Base-by-base conservation (phyloP, 495 filamentous ascomycete species). In the Penicillium paxilli region DNA sequence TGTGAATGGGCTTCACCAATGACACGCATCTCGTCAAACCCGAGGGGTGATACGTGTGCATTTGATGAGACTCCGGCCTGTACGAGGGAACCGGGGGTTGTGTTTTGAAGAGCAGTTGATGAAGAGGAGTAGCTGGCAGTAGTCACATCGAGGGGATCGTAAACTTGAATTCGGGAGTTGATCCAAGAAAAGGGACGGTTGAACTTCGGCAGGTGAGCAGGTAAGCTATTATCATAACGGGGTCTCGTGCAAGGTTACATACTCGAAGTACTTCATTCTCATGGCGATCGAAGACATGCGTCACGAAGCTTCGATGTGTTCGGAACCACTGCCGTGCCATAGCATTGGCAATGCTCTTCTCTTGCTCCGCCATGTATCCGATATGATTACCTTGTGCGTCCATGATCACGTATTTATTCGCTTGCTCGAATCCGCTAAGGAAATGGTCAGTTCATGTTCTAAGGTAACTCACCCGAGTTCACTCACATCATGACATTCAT, bases 391-490 rank as follows among this genome's bases (percentile, higher is more conserved):
- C 86, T 25, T 80, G 71, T n/a, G 82, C 83, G 73, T 87, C 81
- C 79, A 88, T 81, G 45, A 89, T 87, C 23, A 87, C 78, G 60
- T 89, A 89, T 62, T 80, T 81, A 55, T 89, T 88, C 14, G 86
- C 85, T 67, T 89, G 86, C 67, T 89, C 86, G 54, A 87, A 89
- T 0, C 86, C 85, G 35, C 77, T 79, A 28, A 17, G 14, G 44
- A 20, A 30, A 38, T 38, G n/a, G n/a, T 19, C 35, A 38, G 35
- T 12, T 19, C 14, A 16, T 38, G 11, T 17, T 38, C 14, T 19
- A 16, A 2, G 4, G 11, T 6, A 38, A 6, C n/a, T 5, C 7
- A 19, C 16, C 17, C 16, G 35, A 38, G 8, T 22, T 12, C 19
- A 7, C 76, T 68, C 55, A 81, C 71, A 88, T 67, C 70, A 89